Conservation (phyloP, 208 protist species). For the Acanthamoeba healyi region DNA sequence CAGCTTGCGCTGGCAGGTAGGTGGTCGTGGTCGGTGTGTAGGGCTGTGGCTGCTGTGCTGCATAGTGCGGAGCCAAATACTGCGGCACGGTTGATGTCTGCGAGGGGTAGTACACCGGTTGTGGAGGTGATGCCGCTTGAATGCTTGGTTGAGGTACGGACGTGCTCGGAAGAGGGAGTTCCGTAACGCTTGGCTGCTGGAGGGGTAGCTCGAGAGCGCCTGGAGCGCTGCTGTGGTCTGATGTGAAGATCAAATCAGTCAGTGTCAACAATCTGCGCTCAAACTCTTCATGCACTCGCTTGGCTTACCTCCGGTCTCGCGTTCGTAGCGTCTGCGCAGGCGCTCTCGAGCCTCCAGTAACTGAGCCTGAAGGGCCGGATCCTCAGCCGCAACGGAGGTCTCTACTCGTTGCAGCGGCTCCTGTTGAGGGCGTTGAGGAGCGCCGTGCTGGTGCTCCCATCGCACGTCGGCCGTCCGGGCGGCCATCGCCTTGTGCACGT, state of each 20-base stretch:
- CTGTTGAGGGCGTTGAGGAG: not conserved
- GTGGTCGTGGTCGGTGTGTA: not conserved
- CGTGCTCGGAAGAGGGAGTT: too few species aligned
- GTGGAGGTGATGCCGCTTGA: not conserved
- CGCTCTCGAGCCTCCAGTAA: not conserved
- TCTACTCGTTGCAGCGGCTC: not conserved
- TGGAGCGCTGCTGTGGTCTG: not conserved
- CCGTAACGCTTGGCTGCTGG: too few species aligned
- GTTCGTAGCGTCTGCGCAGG: slow-evolving; percentile 9
- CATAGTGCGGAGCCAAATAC: not conserved
- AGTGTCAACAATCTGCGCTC: too few species aligned
- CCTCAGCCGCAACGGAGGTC: not conserved
- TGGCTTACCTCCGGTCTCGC: not conserved
- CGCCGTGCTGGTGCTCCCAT: slow-evolving; percentile 18
- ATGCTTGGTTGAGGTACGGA: too few species aligned
- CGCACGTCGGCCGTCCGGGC: slow-evolving; percentile 5
- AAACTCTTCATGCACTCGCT: too few species aligned
- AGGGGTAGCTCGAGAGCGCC: not conserved
- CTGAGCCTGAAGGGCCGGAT: not conserved
- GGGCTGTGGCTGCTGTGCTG: not conserved
- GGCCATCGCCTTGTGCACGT: slow-evolving; percentile 6
- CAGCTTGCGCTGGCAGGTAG: not conserved
- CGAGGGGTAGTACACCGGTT: not conserved
- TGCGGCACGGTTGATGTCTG: not conserved
- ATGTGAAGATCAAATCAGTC: too few species aligned